Percentiles rank a stretch among this genome's conserved stretches.
These are phyloP conservation scores for Clonostachys chloroleuca DNA, from an alignment of 2,329 filamentous ascomycete genomes.

Conservation along the genomic window DNA sequence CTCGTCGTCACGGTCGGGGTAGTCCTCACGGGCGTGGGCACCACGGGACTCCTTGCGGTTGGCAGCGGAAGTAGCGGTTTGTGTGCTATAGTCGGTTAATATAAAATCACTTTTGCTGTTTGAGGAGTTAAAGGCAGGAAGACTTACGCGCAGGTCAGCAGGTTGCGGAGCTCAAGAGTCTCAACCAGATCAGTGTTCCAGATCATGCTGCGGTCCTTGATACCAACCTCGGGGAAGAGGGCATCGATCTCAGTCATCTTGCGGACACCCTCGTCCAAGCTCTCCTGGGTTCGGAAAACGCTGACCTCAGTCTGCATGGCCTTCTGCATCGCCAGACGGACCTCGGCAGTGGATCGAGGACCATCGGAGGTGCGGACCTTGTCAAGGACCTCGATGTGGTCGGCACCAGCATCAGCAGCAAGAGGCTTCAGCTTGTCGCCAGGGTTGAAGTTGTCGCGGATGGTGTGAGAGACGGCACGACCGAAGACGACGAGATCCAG, in stretches of 20 bases:
- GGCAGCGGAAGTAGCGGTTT: conserved; percentile 87
- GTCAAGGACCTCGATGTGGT: conserved; percentile 84
- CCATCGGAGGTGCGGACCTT: conserved; percentile 79
- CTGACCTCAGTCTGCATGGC: conserved; percentile 96
- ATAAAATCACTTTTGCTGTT: background rate
- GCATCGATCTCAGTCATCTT: conserved; percentile 83
- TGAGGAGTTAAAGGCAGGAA: background rate
- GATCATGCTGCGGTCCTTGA: conserved; percentile 99
- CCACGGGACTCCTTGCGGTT: conserved; percentile 97
- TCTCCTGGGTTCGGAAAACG: conserved; percentile 94
- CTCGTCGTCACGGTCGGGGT: conserved; percentile 87
- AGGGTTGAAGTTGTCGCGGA: conserved; percentile 88
- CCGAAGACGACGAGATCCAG: conserved; percentile 97
- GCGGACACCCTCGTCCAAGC: conserved; percentile 85
- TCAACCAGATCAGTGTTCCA: conserved; percentile 98
- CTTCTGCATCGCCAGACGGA: conserved; percentile 93
- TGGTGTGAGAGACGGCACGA: conserved; percentile 93
- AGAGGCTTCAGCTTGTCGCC: conserved; percentile 76
- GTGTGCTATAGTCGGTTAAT: conserved; percentile 48
- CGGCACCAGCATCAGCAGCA: conserved; percentile 79
- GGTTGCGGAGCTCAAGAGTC: conserved; percentile 90
- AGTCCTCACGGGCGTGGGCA: conserved; percentile 96
- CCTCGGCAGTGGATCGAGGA: conserved; percentile 81
- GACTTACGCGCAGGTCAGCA: conserved; percentile 92
- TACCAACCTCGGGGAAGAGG: conserved; percentile 78